Percentiles rank a stretch among this genome's conserved stretches.
phyloP scores from a whole-genome alignment of 805 yeast species.

The Nematodospora valgi region DNA sequence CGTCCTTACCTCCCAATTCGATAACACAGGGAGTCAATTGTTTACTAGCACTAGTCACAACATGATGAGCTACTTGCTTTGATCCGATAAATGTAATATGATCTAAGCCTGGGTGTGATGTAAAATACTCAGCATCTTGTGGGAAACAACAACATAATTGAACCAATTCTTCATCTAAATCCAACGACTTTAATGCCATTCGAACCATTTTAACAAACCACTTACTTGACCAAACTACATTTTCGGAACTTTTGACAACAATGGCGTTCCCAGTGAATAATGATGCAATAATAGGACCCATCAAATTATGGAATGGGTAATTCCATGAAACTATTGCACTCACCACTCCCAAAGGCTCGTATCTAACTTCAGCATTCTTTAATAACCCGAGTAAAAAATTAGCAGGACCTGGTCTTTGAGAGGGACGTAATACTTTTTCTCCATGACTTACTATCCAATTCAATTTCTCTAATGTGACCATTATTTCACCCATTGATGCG shows the following conservation, averaged over 20 bases:
- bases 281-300: conserved; percentile 91
- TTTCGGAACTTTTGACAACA: conserved; percentile 91
- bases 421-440: conserved; percentile 62
- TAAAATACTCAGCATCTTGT: conserved; percentile 79
- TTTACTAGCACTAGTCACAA: conserved; percentile 76
- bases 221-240: conserved; percentile 91
- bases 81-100: conserved; percentile 97
- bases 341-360: conserved; percentile 88
- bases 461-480: conserved; percentile 91
- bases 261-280: conserved; percentile 89
- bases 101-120: conserved; percentile 75
- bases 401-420: conserved; percentile 83
- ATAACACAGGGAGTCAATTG: conserved; percentile 93
- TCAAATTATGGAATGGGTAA: conserved; percentile 89
- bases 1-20: conserved; percentile 96
- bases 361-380: conserved; percentile 89
- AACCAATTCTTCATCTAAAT: conserved; percentile 75
- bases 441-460: conserved; percentile 90
- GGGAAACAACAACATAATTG: conserved; percentile 91
- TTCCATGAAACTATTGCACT: conserved; percentile 95
- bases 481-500: conserved; percentile 93
- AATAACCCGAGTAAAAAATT: conserved; percentile 75
- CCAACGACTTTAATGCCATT: conserved; percentile 68
- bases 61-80: conserved; percentile 89
- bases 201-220: conserved; percentile 72